Conservation (phyloP, 495 filamentous ascomycete genomes). For the Apodospora peruviana region DNA sequence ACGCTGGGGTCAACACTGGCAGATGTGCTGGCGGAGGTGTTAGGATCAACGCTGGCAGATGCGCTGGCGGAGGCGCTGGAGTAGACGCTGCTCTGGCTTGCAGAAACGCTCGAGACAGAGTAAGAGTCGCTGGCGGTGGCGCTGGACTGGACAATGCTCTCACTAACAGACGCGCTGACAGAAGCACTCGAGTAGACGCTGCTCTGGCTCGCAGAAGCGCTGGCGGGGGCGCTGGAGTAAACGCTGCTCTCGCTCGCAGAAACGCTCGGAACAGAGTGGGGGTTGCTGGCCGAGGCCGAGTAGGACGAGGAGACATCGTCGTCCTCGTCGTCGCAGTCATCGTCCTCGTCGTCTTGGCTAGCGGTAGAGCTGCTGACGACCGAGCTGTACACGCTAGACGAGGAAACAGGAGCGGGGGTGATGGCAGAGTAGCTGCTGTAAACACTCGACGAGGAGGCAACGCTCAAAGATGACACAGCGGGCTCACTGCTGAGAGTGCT, state of each 20-base stretch:
- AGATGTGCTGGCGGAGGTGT: slow-evolving; percentile 1
- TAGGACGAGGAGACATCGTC: neutral
- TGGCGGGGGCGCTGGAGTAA: neutral
- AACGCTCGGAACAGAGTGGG: slow-evolving; percentile 3
- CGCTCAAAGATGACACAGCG: slow-evolving; percentile 1
- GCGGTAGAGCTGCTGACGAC: slow-evolving; percentile 11
- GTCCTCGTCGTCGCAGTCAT: neutral
- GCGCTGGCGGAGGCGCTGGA: neutral
- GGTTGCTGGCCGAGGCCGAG: neutral
- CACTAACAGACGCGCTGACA: neutral
- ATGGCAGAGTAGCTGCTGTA: slow-evolving; percentile 10
- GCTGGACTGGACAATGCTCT: slow-evolving; percentile 4
- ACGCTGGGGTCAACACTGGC: neutral
- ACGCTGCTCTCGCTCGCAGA: slow-evolving; percentile 2
- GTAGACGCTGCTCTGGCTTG: slow-evolving; percentile 1
- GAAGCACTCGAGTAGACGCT: neutral
- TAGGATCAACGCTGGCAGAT: slow-evolving; percentile 3
- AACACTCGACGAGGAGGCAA: slow-evolving; percentile 8
- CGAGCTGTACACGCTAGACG: slow-evolving; percentile 5
- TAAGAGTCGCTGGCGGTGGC: neutral
- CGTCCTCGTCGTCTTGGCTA: neutral
- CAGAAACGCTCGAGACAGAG: slow-evolving; percentile 1
- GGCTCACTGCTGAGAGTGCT: neutral
- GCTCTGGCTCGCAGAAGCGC: neutral
- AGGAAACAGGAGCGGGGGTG: slow-evolving; percentile 11